These are phyloP conservation scores for Microsporum canis DNA, from an alignment of 2,329 filamentous ascomycete species.

Conservation along the genomic window DNA sequence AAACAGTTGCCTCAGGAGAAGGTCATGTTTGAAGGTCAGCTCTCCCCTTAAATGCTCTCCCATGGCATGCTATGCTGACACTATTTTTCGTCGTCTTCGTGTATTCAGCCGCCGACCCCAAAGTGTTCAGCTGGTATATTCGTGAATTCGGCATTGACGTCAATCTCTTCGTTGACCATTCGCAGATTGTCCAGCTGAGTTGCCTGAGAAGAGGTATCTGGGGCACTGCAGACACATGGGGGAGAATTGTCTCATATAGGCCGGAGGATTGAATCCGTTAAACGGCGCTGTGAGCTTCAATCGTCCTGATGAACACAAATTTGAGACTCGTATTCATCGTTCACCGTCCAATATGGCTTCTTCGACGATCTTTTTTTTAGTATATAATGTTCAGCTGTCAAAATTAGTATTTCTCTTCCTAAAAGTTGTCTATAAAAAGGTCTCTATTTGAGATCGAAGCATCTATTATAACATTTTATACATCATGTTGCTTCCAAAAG, in stretches of 20 bases:
- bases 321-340: too few species aligned
- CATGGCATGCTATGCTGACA: not conserved
- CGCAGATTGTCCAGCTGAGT: conserved; percentile 46
- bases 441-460: not conserved
- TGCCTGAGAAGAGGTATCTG: conserved; percentile 44
- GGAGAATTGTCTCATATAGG: conserved; percentile 38
- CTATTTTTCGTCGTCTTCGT: not conserved
- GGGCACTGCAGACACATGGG: conserved; percentile 47
- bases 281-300: not conserved
- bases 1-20: conserved; percentile 41
- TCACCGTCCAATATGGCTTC: too few species aligned
- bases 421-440: not conserved
- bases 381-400: not conserved
- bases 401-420: not conserved
- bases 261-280: conserved; percentile 8
- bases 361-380: too few species aligned
- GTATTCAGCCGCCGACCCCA: conserved; percentile 38
- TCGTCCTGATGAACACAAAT: not conserved
- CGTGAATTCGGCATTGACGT: conserved; percentile 47
- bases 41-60: not conserved
- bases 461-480: not conserved
- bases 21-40: conserved; percentile 43
- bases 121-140: conserved; percentile 47
- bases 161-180: conserved; percentile 48
- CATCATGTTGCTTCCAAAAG: not conserved